Percentiles rank a stretch among this genome's conserved stretches.
phyloP scores from a whole-genome alignment of 805 yeast genomes.

The Schizosaccharomyces osmophilus region DNA sequence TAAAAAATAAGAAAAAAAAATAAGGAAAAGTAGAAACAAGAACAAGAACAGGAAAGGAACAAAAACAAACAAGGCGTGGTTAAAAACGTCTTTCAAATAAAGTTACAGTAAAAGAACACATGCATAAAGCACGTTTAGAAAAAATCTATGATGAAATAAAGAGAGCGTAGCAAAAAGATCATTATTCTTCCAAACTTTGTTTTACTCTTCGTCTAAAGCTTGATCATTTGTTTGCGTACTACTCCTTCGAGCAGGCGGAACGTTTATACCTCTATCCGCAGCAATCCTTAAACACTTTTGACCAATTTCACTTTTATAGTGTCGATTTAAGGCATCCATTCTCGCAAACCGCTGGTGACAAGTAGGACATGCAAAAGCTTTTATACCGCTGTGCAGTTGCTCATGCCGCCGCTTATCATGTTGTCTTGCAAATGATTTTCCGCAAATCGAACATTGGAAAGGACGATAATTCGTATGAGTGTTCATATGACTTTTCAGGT shows the following conservation, averaged over 20 bases:
- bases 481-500: constrained; percentile 68
- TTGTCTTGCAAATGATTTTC: constrained; percentile 47
- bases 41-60: not conserved
- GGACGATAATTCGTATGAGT: constrained; percentile 66
- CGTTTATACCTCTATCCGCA: not conserved
- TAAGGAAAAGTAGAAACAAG: too few species aligned
- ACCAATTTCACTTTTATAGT: constrained; percentile 54
- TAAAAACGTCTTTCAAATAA: not conserved
- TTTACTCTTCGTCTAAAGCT: not conserved
- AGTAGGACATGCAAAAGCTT: constrained; percentile 58
- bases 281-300: constrained; percentile 27
- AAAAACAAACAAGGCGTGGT: not conserved
- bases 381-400: constrained; percentile 45
- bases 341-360: constrained; percentile 53
- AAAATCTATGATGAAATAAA: not conserved
- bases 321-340: constrained; percentile 55
- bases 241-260: not conserved
- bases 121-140: not conserved
- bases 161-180: not conserved
- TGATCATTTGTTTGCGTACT: not conserved
- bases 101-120: not conserved
- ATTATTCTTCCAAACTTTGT: not conserved
- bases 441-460: constrained; percentile 36
- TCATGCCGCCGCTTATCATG: constrained; percentile 62
- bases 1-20: too few species aligned